Evolutionary conservation across 2,329 filamentous ascomycete species (phyloP).

Genomic region (Fusarium guadeloupense): DNA sequence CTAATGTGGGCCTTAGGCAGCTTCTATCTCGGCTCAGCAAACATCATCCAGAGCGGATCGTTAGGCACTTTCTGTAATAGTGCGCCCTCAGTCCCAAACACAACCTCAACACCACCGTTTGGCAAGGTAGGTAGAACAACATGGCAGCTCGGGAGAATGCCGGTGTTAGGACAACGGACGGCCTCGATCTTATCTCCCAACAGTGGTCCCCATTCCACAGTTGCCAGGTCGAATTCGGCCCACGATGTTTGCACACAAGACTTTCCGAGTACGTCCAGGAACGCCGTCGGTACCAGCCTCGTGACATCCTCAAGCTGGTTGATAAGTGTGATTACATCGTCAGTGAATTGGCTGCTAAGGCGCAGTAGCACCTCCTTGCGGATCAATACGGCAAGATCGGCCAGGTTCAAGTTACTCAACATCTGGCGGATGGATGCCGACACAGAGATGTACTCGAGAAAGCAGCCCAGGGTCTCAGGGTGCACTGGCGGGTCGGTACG

Average conservation of each 20-base stretch:
- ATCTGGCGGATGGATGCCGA: slow-evolving; percentile 18
- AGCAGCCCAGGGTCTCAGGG: slow-evolving; percentile 16
- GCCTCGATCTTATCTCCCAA: slow-evolving; percentile 17
- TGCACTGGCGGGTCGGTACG: slow-evolving; percentile 16
- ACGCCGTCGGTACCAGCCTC: slow-evolving; percentile 14
- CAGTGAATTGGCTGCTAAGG: slow-evolving; percentile 8
- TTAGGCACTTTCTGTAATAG: slow-evolving; percentile 4
- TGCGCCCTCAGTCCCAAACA: slow-evolving; percentile 13
- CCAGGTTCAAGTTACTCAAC: slow-evolving; percentile 1
- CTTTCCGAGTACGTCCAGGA: slow-evolving; percentile 14
- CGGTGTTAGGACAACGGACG: slow-evolving; percentile 13
- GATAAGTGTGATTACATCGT: slow-evolving; percentile 17
- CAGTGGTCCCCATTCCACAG: slow-evolving; percentile 8
- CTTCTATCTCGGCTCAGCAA: slow-evolving; percentile 6
- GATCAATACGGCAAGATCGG: slow-evolving; percentile 17
- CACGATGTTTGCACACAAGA: slow-evolving; percentile 21
- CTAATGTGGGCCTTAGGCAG: too few relatives aligned
- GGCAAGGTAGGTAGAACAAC: slow-evolving; percentile 11
- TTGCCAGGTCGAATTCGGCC: slow-evolving; percentile 9
- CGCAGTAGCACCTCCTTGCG: slow-evolving; percentile 15
- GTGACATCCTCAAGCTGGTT: slow-evolving; percentile 12
- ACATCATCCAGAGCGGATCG: slow-evolving; percentile 17
- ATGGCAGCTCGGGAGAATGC: slow-evolving; percentile 14
- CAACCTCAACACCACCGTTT: slow-evolving; percentile 19
- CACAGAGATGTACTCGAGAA: slow-evolving; percentile 18